phyloP scores from a whole-genome alignment of 1,284 basidiomycete genomes.

The Malassezia furfur region DNA sequence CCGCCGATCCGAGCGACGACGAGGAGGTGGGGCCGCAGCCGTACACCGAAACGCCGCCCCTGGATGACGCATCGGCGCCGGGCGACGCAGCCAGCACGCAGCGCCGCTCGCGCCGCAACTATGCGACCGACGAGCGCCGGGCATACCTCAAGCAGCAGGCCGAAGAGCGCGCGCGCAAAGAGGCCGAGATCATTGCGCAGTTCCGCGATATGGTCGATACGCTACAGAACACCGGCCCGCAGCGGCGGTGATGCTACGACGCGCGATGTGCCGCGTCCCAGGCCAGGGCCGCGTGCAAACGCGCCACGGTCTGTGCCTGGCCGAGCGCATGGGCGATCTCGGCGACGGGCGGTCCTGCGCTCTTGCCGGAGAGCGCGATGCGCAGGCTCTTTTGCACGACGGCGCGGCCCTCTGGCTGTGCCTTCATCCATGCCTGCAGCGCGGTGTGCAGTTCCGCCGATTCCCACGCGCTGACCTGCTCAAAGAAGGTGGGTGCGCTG shows the following conservation, averaged over 20 bases:
- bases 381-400: constrained; percentile 17
- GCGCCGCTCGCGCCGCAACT: too few relatives aligned
- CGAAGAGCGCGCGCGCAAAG: constrained; percentile 82
- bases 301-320: not conserved
- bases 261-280: constrained; percentile 7
- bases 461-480: not conserved
- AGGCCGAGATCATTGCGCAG: constrained; percentile 54
- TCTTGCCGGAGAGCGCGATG: constrained; percentile 14
- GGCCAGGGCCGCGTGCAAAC: constrained; percentile 2
- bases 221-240: not conserved
- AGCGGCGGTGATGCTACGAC: not conserved
- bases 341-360: constrained; percentile 16
- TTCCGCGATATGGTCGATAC: constrained; percentile 40
- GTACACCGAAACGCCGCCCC: too few relatives aligned
- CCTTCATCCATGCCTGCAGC: constrained; percentile 6
- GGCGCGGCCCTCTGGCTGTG: constrained; percentile 2
- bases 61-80: too few relatives aligned
- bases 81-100: not conserved
- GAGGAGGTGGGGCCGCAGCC: constrained; percentile 1
- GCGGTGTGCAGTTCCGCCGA: not conserved
- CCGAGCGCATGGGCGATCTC: constrained; percentile 13
- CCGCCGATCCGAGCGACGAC: not conserved
- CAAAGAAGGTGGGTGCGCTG: not conserved
- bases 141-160: constrained; percentile 83
- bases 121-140: constrained; percentile 78